phyloP scores from a whole-genome alignment of 805 yeast genomes.

The Dipodascopsis uninucleata region DNA sequence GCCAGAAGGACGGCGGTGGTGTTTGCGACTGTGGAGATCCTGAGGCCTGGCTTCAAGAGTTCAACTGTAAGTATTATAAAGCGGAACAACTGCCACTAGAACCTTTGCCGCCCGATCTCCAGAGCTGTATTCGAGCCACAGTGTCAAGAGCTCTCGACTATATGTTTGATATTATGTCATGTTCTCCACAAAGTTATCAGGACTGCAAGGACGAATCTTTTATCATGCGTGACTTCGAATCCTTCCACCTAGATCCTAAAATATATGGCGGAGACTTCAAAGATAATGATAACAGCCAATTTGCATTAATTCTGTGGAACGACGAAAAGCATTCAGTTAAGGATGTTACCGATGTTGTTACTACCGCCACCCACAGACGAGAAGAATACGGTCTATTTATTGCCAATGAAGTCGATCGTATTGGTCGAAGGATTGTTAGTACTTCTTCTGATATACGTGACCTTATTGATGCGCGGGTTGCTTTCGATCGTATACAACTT shows the following conservation, averaged over 20 bases:
- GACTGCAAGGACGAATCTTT: conserved; percentile 9
- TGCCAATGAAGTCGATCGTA: conserved; percentile 54
- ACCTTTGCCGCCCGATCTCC: conserved; percentile 46
- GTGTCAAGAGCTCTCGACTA: conserved; percentile 53
- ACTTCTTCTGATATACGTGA: conserved; percentile 51
- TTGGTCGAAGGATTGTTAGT: conserved; percentile 68
- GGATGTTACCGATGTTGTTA: conserved; percentile 67
- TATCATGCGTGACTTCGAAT: conserved; percentile 14
- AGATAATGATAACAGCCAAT: conserved; percentile 19
- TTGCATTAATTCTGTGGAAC: conserved; percentile 57
- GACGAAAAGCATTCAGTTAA: conserved; percentile 73
- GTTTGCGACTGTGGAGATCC: conserved; percentile 88
- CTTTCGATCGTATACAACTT: conserved; percentile 59
- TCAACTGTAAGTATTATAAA: conserved; percentile 48
- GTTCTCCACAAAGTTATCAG: conserved; percentile 28
- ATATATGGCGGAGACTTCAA: conserved; percentile 44
- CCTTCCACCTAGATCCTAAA: conserved; percentile 40
- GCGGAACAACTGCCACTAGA: conserved; percentile 29
- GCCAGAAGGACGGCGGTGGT: conserved; percentile 62
- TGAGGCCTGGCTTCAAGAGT: conserved; percentile 66
- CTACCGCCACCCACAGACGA: conserved; percentile 59
- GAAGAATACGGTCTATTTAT: conserved; percentile 69
- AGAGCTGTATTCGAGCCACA: conserved; percentile 39
- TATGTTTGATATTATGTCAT: conserved; percentile 50
- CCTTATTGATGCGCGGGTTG: conserved; percentile 52